phyloP scores from a whole-genome alignment of 441 rosid species.

The Manihot esculenta region DNA sequence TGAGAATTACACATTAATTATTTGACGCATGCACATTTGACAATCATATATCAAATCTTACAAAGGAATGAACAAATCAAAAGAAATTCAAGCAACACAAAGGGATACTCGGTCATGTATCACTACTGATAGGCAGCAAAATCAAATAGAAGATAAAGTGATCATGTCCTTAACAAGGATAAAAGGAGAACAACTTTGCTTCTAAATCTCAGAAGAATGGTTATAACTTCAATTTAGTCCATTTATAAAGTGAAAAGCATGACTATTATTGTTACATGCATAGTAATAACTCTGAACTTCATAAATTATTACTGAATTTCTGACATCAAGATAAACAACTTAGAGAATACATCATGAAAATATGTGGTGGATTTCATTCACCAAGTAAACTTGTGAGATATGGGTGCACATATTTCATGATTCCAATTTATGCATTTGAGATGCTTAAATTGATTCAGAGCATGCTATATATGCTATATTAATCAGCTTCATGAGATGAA shows the following conservation, averaged over 20 bases:
- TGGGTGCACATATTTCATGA: too few species aligned
- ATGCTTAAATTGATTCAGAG: too few species aligned
- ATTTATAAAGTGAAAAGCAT: too few species aligned
- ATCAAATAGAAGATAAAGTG: background rate
- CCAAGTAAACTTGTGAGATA: too few species aligned
- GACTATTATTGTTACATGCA: background rate
- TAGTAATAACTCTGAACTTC: background rate
- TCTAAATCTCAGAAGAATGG: background rate
- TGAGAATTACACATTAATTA: constrained; percentile 15
- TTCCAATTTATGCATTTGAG: too few species aligned
- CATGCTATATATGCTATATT: too few species aligned
- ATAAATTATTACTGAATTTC: background rate
- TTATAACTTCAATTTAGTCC: background rate
- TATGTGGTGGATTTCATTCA: too few species aligned
- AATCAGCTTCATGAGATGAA: too few species aligned
- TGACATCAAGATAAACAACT: background rate
- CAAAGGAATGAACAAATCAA: background rate
- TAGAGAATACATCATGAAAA: background rate
- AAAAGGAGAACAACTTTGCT: background rate
- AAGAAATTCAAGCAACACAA: background rate
- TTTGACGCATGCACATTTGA: background rate
- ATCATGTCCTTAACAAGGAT: background rate
- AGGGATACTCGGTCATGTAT: constrained; percentile 1
- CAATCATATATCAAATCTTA: constrained; percentile 10
- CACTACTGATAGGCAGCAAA: background rate